Evolutionary conservation across 371 early-diverging fungal species (phyloP).

Genomic region (Mucor piriformis): DNA sequence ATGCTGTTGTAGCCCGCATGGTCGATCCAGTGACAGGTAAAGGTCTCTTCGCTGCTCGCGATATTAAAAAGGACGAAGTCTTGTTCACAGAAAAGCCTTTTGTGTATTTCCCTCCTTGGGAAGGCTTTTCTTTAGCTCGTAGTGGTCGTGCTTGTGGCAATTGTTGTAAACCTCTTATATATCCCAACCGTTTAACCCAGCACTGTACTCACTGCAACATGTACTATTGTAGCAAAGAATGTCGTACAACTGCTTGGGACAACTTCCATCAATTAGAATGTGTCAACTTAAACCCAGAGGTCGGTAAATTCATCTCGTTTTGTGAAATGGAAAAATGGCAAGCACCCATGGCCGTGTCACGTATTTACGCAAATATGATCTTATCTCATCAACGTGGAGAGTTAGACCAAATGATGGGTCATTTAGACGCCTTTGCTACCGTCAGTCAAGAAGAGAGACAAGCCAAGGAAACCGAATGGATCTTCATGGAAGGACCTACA

Average conservation of each 20-base stretch:
- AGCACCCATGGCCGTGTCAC: constrained; percentile 62
- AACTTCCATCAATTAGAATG: constrained; percentile 63
- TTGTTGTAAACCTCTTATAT: constrained; percentile 56
- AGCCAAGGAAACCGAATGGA: constrained; percentile 69
- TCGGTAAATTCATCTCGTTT: constrained; percentile 49
- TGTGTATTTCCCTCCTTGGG: constrained; percentile 69
- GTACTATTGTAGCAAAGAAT: constrained; percentile 58
- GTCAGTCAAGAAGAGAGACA: constrained; percentile 68
- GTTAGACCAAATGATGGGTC: constrained; percentile 50
- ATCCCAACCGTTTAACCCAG: constrained; percentile 36
- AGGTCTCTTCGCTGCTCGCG: constrained; percentile 64
- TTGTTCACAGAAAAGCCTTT: constrained; percentile 66
- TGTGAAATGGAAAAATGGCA: constrained; percentile 59
- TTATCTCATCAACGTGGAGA: constrained; percentile 62
- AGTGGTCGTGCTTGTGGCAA: constrained; percentile 62
- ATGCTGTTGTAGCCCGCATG: constrained; percentile 52
- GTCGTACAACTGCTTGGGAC: constrained; percentile 57
- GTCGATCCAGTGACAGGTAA: constrained; percentile 66
- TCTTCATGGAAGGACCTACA: constrained; percentile 62
- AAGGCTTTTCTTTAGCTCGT: constrained; percentile 50
- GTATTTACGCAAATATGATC: constrained; percentile 61
- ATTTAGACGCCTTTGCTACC: constrained; percentile 67
- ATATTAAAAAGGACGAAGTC: constrained; percentile 55
- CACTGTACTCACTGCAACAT: constrained; percentile 59
- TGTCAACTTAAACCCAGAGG: constrained; percentile 48